Conservation (phyloP, 2,329 filamentous ascomycete species). For the Cercospora zeina region DNA sequence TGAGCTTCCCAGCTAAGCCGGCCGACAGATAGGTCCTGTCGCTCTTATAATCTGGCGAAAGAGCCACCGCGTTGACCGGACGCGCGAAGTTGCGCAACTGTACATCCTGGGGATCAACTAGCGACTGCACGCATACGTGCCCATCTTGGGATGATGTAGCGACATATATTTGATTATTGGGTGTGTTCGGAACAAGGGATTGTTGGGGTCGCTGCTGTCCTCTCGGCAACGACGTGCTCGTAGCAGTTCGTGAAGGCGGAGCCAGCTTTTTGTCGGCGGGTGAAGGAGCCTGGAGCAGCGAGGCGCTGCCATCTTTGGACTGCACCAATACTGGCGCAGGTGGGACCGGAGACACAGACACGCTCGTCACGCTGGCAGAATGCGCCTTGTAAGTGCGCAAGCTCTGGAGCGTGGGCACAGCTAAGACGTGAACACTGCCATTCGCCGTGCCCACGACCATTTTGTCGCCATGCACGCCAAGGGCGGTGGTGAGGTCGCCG, state of each 20-base stretch:
- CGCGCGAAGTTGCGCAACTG: slow-evolving; percentile 89
- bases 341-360: slow-evolving; percentile 87
- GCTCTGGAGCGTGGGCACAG: slow-evolving; percentile 76
- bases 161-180: slow-evolving; percentile 89
- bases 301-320: slow-evolving; percentile 25
- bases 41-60: slow-evolving; percentile 93
- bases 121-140: slow-evolving; percentile 86
- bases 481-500: slow-evolving; percentile 89
- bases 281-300: slow-evolving; percentile 20
- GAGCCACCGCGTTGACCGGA: slow-evolving; percentile 83
- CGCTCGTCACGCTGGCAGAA: slow-evolving; percentile 81
- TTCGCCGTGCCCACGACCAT: slow-evolving; percentile 97
- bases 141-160: slow-evolving; percentile 94
- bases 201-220: slow-evolving; percentile 46
- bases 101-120: slow-evolving; percentile 86
- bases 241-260: slow-evolving; percentile 20
- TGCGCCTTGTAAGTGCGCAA: slow-evolving; percentile 90
- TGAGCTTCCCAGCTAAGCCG: slow-evolving; percentile 80
- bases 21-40: slow-evolving; percentile 90
- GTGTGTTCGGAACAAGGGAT: slow-evolving; percentile 65
- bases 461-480: slow-evolving; percentile 90
- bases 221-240: slow-evolving; percentile 21
- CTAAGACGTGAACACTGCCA: slow-evolving; percentile 89
- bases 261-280: slow-evolving; percentile 21
- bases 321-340: slow-evolving; percentile 50